Percentiles rank a stretch among this genome's conserved stretches.
Evolutionary conservation across 1,284 basidiomycete species (phyloP).

Genomic region (Pholiota adiposa): DNA sequence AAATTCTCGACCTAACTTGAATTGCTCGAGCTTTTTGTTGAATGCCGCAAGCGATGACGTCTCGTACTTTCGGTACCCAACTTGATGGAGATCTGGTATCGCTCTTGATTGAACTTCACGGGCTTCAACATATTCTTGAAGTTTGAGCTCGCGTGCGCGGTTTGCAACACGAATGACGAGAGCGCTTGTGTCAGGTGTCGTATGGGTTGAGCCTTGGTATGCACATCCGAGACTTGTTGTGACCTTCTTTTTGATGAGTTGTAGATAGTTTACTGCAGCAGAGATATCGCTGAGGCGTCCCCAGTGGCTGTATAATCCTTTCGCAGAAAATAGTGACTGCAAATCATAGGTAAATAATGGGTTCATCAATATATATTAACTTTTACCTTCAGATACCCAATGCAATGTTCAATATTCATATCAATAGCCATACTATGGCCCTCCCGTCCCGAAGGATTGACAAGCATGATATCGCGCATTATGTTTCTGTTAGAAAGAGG

Average conservation of each 20-base stretch:
- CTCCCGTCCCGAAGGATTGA: conserved; percentile 28
- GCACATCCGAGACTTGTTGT: conserved; percentile 13
- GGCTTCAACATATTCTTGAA: neutral
- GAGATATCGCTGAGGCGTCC: conserved; percentile 29
- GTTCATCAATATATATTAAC: neutral
- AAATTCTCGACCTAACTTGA: neutral
- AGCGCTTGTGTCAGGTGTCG: conserved; percentile 15
- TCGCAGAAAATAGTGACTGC: neutral
- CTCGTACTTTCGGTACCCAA: neutral
- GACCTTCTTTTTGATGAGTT: conserved; percentile 28
- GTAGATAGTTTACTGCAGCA: conserved; percentile 25
- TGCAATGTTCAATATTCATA: conserved; percentile 22
- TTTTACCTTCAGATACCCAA: conserved; percentile 17
- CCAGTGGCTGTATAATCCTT: neutral
- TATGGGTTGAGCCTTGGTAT: conserved; percentile 30
- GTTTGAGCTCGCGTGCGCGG: neutral
- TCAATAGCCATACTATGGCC: conserved; percentile 30
- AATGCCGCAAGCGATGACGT: neutral
- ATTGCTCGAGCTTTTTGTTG: neutral
- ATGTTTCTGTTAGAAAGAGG: conserved; percentile 25
- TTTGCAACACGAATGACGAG: conserved; percentile 22
- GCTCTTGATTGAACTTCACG: neutral
- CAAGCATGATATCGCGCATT: conserved; percentile 32
- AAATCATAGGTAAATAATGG: neutral
- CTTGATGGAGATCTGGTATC: neutral